phyloP scores from a whole-genome alignment of 2,329 filamentous ascomycete genomes.

The Sclerotinia borealis region DNA sequence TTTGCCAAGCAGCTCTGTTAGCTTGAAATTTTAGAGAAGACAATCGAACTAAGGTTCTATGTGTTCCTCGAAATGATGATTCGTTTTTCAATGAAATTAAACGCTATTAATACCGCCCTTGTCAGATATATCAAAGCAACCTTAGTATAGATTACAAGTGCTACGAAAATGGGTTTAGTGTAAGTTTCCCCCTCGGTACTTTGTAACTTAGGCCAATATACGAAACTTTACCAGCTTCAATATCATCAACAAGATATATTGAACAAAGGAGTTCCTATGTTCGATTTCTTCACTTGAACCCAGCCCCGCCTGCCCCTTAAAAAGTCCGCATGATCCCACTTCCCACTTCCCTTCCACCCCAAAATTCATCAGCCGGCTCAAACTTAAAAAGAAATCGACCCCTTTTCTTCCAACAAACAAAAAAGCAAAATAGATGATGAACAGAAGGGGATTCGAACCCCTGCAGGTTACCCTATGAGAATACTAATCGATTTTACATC shows the following conservation, averaged over 20 bases:
- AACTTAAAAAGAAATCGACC: neutral
- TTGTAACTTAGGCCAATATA: neutral
- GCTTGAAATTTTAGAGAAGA: neutral
- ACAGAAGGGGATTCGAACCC: slow-evolving; percentile 15
- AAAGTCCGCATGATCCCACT: too few relatives aligned
- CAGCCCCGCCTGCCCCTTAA: neutral
- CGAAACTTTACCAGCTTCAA: neutral
- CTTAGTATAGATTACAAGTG: neutral
- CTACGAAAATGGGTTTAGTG: neutral
- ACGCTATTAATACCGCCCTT: neutral
- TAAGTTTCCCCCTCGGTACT: neutral
- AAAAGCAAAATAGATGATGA: neutral
- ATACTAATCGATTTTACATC: slow-evolving; percentile 3
- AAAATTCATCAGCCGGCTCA: neutral
- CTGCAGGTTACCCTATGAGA: slow-evolving; percentile 13
- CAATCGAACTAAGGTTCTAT: neutral
- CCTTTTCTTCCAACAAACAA: neutral
- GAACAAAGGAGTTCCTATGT: neutral
- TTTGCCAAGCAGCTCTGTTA: neutral
- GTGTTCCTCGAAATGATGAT: neutral
- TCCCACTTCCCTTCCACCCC: neutral
- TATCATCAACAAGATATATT: neutral
- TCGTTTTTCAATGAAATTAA: neutral
- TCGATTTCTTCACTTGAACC: neutral
- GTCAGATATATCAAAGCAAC: neutral